Base-by-base conservation (phyloP, 441 rosid species). In the Melastoma candidum region DNA sequence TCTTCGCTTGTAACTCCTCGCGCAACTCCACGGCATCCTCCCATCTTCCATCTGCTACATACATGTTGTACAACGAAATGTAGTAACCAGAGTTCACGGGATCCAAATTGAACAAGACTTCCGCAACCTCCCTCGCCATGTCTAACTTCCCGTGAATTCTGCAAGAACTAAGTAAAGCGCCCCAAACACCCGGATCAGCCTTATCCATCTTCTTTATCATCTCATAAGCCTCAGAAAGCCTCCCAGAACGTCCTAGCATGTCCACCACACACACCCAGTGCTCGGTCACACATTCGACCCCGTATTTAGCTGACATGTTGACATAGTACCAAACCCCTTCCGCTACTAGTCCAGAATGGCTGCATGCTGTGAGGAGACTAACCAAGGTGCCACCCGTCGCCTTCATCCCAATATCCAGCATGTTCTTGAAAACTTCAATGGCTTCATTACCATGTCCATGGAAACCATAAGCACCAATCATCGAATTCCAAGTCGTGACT, bases 211-310 rank as follows among this genome's bases (percentile, higher is more conserved):
- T 46, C 60, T 26, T 66, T 17, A 77, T 73, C 52, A 73, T 74
- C 47, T 70, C 71, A 48, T 69, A 69, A 26, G 86, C 86, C 48
- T 80, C 76, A 44, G 49, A 58, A 13, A 80, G 73, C 55, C 56
- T 71, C 49, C 86, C 86, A 0, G 76, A 70, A 17, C 79, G 61
- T 27, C 86, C 86, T 3, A 80, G 77, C 77, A 77, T 71, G 56
- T 73, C 82, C 46, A 77, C 80, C 36, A 72, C 49, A 49, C 78
- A 71, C 10, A 74, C 78, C n/a, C 56, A 57, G 53, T 77, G 82
- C 54, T 80, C 78, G 0, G 71, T 69, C 11, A 51, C 65, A 11
- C 78, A 75, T 57, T 73, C 60, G 14, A 77, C 75, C 6, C 57
- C 65, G n/a, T 60, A 74, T 43, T 61, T 48, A 53, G 41, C 59